Evolutionary conservation across 2,329 filamentous ascomycete genomes (phyloP), one percentile per base, ranked within the genome.

Genomic region (Boeremia lycopersici): DNA sequence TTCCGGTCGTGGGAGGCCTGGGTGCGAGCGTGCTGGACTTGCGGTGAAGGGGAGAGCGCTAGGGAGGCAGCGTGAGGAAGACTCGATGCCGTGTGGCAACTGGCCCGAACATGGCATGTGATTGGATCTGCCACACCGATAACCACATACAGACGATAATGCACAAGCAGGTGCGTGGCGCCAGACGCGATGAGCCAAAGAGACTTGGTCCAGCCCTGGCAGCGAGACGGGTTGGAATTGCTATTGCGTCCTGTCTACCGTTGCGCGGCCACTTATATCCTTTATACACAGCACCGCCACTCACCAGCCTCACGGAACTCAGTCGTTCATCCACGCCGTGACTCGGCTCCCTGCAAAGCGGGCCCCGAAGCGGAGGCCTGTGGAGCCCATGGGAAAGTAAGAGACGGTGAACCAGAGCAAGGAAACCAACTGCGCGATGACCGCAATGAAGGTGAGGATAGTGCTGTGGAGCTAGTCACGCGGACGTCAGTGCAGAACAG

Each of bases 301-400:
- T 38, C 29, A 40, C 31, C 44, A 45, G 17, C 31, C 17, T 30
- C 13, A 26, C 40, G 10, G 28, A 29, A 34, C 34, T 65, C 49
- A 96, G 55, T 89, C 88, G 42, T 85, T 88, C 85, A 97, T 88
- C 95, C 93, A 98, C 48, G 92, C 85, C 5, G 91, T 85, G 33
- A 96, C 90, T 70, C 93, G 85, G 71, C 88, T 88, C 17, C 89
- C 90, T 19, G 93, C 95, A 71, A 96, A 95, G 3, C 86, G 87
- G 38, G 92, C 91, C 53, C 92, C 92, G 63, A 96, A 86, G 56
- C 93, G 88, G 62, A 99, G 79, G 36, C 95, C 91, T 50, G 88
- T 90, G 53, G 90, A 90, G 35, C 95, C 95, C 93, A 98, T 96
- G 25, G 95, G 95, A 70, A 98, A 98, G 76, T 99, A 99, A 77